Conservation (phyloP, 441 rosid species). For the Gossypium lobatum region DNA sequence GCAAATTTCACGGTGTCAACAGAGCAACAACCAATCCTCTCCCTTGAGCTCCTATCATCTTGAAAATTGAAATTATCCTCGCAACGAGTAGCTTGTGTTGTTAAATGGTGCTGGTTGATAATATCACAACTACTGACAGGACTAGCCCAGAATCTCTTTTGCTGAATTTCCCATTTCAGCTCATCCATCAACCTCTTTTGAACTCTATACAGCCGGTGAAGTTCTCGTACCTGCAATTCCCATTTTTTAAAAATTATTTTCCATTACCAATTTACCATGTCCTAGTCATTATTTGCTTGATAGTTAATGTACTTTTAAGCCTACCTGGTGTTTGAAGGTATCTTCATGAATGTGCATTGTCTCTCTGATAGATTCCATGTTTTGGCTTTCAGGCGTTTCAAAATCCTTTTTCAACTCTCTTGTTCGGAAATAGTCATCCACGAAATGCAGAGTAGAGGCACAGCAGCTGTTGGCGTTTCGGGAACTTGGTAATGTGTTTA, state of each 20-base stretch:
- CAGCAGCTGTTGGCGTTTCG: constrained; percentile 24
- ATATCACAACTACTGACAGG: constrained; percentile 16
- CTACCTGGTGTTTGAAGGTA: constrained; percentile 68
- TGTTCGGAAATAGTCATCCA: constrained; percentile 37
- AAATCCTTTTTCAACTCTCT: constrained; percentile 18
- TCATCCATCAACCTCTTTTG: constrained; percentile 69
- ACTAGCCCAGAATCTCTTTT: constrained; percentile 24
- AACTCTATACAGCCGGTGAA: constrained; percentile 62
- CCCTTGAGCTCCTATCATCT: constrained; percentile 33
- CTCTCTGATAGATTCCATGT: constrained; percentile 49
- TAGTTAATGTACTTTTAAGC: no score
- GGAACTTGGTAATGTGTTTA: constrained; percentile 32
- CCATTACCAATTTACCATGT: no score
- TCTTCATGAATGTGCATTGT: constrained; percentile 79
- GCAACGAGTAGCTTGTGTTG: constrained; percentile 11
- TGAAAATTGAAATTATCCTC: constrained; percentile 11
- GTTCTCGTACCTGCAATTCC: constrained; percentile 65
- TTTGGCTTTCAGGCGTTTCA: constrained; percentile 34
- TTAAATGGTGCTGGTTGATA: constrained; percentile 16
- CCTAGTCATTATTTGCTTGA: no score
- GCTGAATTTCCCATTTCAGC: constrained; percentile 34
- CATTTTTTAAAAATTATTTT: no score
- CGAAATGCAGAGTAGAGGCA: constrained; percentile 24
- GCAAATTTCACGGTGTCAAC: constrained; percentile 27
- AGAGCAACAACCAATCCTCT: constrained; percentile 43